A percentile compares a stretch with the other conserved stretches of the same genome.
Evolutionary conservation across 2,329 filamentous ascomycete genomes (phyloP).

Genomic region (Tolypocladium ovalisporum): DNA sequence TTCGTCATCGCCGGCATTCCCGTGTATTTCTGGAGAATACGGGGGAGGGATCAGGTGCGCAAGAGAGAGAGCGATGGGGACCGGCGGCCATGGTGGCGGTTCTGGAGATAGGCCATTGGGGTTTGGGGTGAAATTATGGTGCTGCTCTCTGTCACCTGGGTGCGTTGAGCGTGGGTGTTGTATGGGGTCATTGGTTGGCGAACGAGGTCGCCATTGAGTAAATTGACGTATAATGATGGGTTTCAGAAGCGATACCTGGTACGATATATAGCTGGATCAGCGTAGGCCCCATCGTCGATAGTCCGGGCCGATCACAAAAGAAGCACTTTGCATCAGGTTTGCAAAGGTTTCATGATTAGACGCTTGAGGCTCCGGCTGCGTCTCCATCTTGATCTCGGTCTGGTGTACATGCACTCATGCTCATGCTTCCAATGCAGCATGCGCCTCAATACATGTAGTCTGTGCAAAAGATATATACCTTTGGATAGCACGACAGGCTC

Average conservation of each 20-base stretch:
- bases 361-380: background rate
- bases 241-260: background rate
- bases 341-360: background rate
- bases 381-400: too few relatives aligned
- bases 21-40: constrained; percentile 81
- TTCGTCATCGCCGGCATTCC: constrained; percentile 80
- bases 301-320: too few relatives aligned
- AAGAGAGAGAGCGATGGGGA: constrained; percentile 27
- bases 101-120: constrained; percentile 37
- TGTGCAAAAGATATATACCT: too few relatives aligned
- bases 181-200: background rate
- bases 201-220: background rate
- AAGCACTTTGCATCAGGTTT: background rate
- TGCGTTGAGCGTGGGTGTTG: background rate
- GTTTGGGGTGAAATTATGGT: background rate
- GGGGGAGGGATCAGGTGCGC: constrained; percentile 44
- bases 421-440: too few relatives aligned
- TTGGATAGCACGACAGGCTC: too few relatives aligned
- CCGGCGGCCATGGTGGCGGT: constrained; percentile 42
- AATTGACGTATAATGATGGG: background rate
- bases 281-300: background rate
- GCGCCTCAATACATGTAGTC: too few relatives aligned
- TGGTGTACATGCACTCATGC: too few relatives aligned
- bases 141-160: background rate
- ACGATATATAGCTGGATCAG: background rate